Conservation (phyloP, 2,329 filamentous ascomycete genomes). For the Ilyonectria destructans region DNA sequence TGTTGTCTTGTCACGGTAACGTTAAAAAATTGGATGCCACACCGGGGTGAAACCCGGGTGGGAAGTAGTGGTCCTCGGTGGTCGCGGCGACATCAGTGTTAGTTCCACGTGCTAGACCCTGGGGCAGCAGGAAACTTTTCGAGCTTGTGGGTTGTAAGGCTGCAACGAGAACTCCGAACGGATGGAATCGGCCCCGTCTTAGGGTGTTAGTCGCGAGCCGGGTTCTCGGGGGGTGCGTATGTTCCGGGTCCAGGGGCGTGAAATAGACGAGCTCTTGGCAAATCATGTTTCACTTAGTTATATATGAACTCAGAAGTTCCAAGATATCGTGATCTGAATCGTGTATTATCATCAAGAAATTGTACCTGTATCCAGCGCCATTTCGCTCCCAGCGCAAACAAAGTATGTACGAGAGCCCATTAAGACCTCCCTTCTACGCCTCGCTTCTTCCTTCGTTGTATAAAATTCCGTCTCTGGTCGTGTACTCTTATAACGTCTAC, state of each 20-base stretch:
- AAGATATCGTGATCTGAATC: background rate
- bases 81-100: background rate
- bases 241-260: background rate
- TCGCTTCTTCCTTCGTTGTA: background rate
- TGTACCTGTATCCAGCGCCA: slow-evolving; percentile 5
- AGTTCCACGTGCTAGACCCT: slow-evolving; percentile 7
- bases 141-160: slow-evolving; percentile 7
- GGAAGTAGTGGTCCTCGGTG: slow-evolving; percentile 5
- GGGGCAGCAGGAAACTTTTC: slow-evolving; percentile 4
- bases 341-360: slow-evolving; percentile 6
- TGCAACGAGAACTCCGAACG: slow-evolving; percentile 6
- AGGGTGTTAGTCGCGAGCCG: slow-evolving; percentile 3
- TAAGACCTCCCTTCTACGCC: background rate
- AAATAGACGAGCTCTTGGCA: slow-evolving; percentile 11
- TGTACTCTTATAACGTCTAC: background rate
- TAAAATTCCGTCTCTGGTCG: background rate
- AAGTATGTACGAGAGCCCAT: slow-evolving; percentile 1
- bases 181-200: slow-evolving; percentile 17
- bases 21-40: slow-evolving; percentile 2
- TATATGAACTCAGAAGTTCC: background rate
- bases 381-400: background rate
- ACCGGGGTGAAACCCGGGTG: slow-evolving; percentile 12
- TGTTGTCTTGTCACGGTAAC: slow-evolving; percentile 17
- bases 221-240: background rate
- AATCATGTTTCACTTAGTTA: background rate